Evolutionary conservation across 768 basidiomycete genomes (phyloP), one percentile per base, ranked within the genome.

Genomic region (Strobilomyces dryophilus): DNA sequence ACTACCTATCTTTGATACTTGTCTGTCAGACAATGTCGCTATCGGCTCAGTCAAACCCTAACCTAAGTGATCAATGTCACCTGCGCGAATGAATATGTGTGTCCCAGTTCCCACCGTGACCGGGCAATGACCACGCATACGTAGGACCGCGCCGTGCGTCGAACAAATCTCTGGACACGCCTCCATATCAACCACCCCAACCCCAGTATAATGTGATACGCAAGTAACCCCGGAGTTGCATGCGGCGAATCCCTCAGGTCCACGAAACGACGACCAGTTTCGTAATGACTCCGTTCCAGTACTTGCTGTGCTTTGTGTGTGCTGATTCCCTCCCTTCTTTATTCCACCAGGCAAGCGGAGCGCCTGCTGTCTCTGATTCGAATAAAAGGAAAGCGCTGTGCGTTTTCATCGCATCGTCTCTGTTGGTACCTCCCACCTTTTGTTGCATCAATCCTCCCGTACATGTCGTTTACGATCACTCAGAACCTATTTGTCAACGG

Each of bases 401-500:
- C 2, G 14, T 1, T 3, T 14, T 15, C 43, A 29, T 20, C 7
- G 53, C 61, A 51, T 49, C 52, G 45, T 34, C 18, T 15, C 37
- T 36, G 35, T 31, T 43, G 4, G 27, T 27, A 27, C 27, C 5
- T 8, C 27, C 27, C 27, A 27, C n/a, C 4, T 27, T 27, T 27
- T 27, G 1, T 21, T 40, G 17, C 36, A 5, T 45, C 42, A 44
- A 10, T 26, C 49, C 46, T 57, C 24, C 15, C 27, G 1, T 24
- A 14, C 48, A 60, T 60, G 60, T 52, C 55, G 9, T 67, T 65
- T 45, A 62, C 35, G 6, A 27, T 76, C 32, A 7, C 52, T 4
- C 77, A 75, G 58, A 50, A 69, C 27, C 40, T 80, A 21, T 77
- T 72, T 63, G 57, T 56, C 12, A 47, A 54, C 0, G 48, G 54